Evolutionary conservation across 1,284 basidiomycete species (phyloP), one percentile per base, ranked within the genome.

Genomic region (Schizopora paradoxa): DNA sequence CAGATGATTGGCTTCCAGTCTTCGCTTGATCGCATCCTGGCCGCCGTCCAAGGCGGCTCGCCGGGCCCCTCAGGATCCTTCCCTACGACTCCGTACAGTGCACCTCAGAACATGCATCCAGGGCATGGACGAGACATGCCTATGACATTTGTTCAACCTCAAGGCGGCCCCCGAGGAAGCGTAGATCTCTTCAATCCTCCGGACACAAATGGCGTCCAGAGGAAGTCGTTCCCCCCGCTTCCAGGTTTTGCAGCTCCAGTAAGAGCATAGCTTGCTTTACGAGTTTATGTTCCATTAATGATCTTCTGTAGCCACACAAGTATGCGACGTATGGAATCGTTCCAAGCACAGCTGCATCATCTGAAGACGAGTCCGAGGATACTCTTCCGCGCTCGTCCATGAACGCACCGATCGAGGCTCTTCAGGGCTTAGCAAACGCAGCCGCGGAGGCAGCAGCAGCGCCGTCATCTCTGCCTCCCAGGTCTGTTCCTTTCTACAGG

Each of bases 1-100:
- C 87, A 90, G 61, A 89, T 90, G 85, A 90, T 90, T 58, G 86
- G 87, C 54, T 86, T 90, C 81, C 87, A 90, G 64, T 85, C 86
- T 4, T 85, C 86, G 22, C 64, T 90, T 50, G 86, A 90, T 65
- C 77, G 87, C 47, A 90, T 90, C 58, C 65, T 90, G 41, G 68
- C 74, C 34, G 79, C 76, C 7, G 69, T 90, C 42, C 82, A 86
- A 61, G 65, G 61, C 38, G 78, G 80, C 56, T 62, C 60, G 42
- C 53, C 54, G 31, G 53, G 56, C 41, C 64, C 63, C 49, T n/a
- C n/a, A n/a, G 50, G 22, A 10, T 42, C 41, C 4, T 52, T 45
- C 45, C 47, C 33, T n/a, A 19, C 33, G 10, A 16, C 33, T 10
- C 33, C 33, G 25, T 40, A 40, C 25, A 14, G 26, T 14, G n/a